Percentiles rank a stretch among this genome's conserved stretches.
phyloP scores from a whole-genome alignment of 2,329 filamentous ascomycete species.

The Ustilaginoidea virens region DNA sequence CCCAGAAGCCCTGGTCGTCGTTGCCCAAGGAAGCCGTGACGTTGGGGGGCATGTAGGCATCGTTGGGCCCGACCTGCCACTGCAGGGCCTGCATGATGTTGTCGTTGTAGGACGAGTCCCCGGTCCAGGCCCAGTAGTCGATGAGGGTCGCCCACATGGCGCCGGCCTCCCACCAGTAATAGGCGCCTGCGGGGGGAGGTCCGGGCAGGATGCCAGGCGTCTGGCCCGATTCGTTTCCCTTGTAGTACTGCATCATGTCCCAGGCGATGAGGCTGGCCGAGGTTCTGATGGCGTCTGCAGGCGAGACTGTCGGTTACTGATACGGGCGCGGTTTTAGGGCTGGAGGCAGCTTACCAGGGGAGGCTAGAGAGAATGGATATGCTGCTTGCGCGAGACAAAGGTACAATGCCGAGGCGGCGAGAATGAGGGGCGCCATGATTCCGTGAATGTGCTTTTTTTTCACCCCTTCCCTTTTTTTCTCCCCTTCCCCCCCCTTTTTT shows the following conservation, averaged over 20 bases:
- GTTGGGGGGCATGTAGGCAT: conserved; percentile 49
- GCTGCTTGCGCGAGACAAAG: no score
- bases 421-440: no score
- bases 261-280: conserved; percentile 31
- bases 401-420: no score
- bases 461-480: no score
- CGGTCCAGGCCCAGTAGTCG: conserved; percentile 57
- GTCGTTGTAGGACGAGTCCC: conserved; percentile 47
- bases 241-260: conserved; percentile 32
- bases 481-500: no score
- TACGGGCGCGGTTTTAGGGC: no score
- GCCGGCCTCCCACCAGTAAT: conserved; percentile 50
- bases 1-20: conserved; percentile 74
- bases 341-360: no score
- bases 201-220: conserved; percentile 39
- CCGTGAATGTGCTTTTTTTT: no score
- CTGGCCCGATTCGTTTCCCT: conserved; percentile 43
- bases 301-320: no score
- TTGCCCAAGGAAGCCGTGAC: conserved; percentile 47
- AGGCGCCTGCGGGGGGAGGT: conserved; percentile 39
- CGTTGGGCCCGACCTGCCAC: conserved; percentile 42
- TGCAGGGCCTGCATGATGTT: conserved; percentile 41
- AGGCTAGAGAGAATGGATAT: no score
- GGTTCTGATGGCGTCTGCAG: no score
- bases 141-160: conserved; percentile 56